Evolutionary conservation across 2,329 filamentous ascomycete genomes (phyloP).

Genomic region (Didymella exigua): DNA sequence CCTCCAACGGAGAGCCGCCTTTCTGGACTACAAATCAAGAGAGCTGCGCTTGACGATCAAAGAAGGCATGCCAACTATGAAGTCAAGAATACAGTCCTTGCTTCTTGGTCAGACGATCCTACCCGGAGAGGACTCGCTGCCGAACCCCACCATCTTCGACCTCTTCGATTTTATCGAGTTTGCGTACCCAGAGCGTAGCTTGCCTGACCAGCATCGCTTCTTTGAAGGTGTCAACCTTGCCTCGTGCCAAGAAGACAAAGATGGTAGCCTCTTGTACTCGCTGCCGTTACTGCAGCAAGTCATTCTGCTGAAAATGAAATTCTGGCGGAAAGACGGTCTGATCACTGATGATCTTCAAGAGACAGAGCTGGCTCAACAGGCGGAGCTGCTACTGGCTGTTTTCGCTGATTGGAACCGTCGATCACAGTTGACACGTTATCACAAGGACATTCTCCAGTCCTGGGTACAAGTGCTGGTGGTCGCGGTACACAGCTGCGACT

Average conservation of each 20-base stretch:
- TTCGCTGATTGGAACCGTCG: conserved; percentile 68
- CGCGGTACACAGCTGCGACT: conserved; percentile 80
- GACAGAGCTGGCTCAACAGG: conserved; percentile 53
- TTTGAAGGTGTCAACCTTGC: conserved; percentile 72
- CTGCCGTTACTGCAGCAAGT: conserved; percentile 74
- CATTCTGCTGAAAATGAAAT: conserved; percentile 70
- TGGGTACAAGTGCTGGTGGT: conserved; percentile 88
- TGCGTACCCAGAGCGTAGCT: conserved; percentile 55
- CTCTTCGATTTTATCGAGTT: conserved; percentile 88
- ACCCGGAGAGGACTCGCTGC: conserved; percentile 68
- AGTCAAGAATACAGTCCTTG: conserved; percentile 59
- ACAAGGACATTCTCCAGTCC: conserved; percentile 73
- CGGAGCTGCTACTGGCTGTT: conserved; percentile 62
- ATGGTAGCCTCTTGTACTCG: conserved; percentile 67
- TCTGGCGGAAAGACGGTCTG: conserved; percentile 56
- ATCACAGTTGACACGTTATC: conserved; percentile 60
- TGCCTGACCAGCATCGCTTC: conserved; percentile 62
- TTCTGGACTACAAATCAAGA: conserved; percentile 82
- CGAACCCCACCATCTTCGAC: conserved; percentile 82
- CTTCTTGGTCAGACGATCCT: conserved; percentile 77
- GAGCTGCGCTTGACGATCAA: conserved; percentile 81
- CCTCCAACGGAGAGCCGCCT: conserved; percentile 74
- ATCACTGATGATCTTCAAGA: conserved; percentile 46
- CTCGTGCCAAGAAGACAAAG: conserved; percentile 64
- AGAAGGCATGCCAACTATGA: conserved; percentile 64